A percentile compares a stretch with the other conserved stretches of the same genome.
Evolutionary conservation across 2,329 filamentous ascomycete genomes (phyloP).

Genomic region (Curvularia spicifera): DNA sequence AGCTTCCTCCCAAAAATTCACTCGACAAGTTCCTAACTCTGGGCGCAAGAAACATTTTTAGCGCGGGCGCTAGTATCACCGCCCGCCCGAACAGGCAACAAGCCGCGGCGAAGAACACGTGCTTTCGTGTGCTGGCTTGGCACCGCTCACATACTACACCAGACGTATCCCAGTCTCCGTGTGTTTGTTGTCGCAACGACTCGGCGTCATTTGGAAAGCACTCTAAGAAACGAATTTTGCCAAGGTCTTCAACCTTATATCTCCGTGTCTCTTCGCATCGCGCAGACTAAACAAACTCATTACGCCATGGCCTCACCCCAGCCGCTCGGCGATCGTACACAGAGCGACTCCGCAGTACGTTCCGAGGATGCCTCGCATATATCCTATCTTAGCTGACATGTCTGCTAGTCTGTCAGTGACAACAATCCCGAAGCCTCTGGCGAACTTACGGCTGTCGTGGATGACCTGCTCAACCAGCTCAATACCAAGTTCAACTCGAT

Average conservation of each 20-base stretch:
- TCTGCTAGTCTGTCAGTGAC: slow-evolving; percentile 25
- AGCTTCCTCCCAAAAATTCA: slow-evolving; percentile 36
- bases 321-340: slow-evolving; percentile 26
- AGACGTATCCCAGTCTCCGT: neutral
- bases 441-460: slow-evolving; percentile 79
- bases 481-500: slow-evolving; percentile 85
- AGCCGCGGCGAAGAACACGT: slow-evolving; percentile 38
- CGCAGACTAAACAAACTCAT: neutral
- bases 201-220: neutral
- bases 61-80: slow-evolving; percentile 38
- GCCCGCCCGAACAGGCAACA: slow-evolving; percentile 33
- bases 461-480: slow-evolving; percentile 83
- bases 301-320: slow-evolving; percentile 32
- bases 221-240: neutral
- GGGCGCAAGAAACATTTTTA: slow-evolving; percentile 43
- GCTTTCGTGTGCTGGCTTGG: slow-evolving; percentile 12
- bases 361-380: slow-evolving; percentile 4
- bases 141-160: slow-evolving; percentile 18
- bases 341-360: slow-evolving; percentile 33
- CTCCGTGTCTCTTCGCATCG: neutral
- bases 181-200: neutral
- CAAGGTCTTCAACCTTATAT: neutral
- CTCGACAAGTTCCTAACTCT: slow-evolving; percentile 39
- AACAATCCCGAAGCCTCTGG: slow-evolving; percentile 47
- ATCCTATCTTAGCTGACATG: slow-evolving; percentile 2